Evolutionary conservation across 2,329 filamentous ascomycete genomes (phyloP).

Genomic region (Hymenoscyphus repandus): DNA sequence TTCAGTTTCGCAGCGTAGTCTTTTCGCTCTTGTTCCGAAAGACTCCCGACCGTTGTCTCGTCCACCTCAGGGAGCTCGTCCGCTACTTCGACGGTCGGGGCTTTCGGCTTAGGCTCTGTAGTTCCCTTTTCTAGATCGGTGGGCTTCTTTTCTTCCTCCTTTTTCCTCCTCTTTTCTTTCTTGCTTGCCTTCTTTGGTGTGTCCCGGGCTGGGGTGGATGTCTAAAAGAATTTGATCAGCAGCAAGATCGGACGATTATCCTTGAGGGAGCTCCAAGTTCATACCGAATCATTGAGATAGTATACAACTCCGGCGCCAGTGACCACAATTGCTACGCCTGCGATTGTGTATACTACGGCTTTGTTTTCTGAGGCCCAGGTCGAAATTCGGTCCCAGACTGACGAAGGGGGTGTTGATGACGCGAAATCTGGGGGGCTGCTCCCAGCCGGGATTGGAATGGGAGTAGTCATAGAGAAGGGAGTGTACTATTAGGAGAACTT

Average conservation of each 20-base stretch:
- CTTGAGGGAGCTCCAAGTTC: slow-evolving; percentile 23
- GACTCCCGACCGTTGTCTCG: slow-evolving; percentile 47
- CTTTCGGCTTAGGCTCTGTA: slow-evolving; percentile 38
- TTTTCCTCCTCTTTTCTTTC: slow-evolving; percentile 84
- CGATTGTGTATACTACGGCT: slow-evolving; percentile 90
- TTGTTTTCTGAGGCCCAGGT: slow-evolving; percentile 95
- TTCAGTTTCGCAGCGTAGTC: slow-evolving; percentile 89
- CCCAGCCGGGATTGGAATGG: slow-evolving; percentile 23
- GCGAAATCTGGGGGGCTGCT: slow-evolving; percentile 28
- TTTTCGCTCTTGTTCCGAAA: slow-evolving; percentile 65
- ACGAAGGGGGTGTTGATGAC: slow-evolving; percentile 30
- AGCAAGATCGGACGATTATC: slow-evolving; percentile 7
- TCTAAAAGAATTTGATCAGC: slow-evolving; percentile 22
- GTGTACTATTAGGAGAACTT: slow-evolving; percentile 21
- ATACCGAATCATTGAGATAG: slow-evolving; percentile 66
- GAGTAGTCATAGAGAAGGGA: slow-evolving; percentile 27
- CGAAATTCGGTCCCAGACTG: slow-evolving; percentile 76
- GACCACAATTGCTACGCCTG: slow-evolving; percentile 86
- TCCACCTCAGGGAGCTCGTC: slow-evolving; percentile 66
- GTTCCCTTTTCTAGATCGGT: slow-evolving; percentile 66
- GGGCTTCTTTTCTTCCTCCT: slow-evolving; percentile 65
- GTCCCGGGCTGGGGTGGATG: slow-evolving; percentile 31
- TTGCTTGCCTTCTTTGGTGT: slow-evolving; percentile 71
- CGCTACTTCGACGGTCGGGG: slow-evolving; percentile 49
- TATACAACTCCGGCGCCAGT: slow-evolving; percentile 90